Evolutionary conservation across 2,329 filamentous ascomycete genomes (phyloP).

Genomic region (Neofusicoccum sp.): DNA sequence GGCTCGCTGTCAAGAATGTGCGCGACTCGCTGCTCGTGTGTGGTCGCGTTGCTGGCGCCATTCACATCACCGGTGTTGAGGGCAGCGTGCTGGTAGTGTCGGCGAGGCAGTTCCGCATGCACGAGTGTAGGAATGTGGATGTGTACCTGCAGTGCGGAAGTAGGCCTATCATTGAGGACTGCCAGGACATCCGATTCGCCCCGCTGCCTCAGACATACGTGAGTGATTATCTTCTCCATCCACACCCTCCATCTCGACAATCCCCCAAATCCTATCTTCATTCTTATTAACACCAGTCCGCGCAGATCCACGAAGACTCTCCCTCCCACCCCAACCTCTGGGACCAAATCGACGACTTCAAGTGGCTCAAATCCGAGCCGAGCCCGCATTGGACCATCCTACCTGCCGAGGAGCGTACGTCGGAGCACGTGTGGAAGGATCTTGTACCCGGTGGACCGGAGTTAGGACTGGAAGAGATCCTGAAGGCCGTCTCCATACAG

Average conservation of each 20-base stretch:
- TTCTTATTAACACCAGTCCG: too few species aligned
- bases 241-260: background rate
- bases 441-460: conserved; percentile 64
- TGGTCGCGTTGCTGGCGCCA: conserved; percentile 74
- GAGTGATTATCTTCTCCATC: background rate
- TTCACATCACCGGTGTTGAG: conserved; percentile 74
- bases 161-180: conserved; percentile 92
- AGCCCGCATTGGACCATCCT: conserved; percentile 87
- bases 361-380: conserved; percentile 83
- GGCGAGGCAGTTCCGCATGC: conserved; percentile 81
- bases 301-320: conserved; percentile 18
- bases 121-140: conserved; percentile 76
- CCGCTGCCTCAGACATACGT: conserved; percentile 56
- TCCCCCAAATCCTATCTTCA: too few species aligned
- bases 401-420: conserved; percentile 57
- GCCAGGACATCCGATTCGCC: conserved; percentile 73
- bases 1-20: conserved; percentile 67
- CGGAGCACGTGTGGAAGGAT: conserved; percentile 66
- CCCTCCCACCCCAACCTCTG: conserved; percentile 61
- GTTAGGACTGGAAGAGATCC: conserved; percentile 63
- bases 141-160: conserved; percentile 81
- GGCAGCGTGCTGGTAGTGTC: conserved; percentile 75
- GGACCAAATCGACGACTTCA: conserved; percentile 94
- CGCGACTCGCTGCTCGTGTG: conserved; percentile 70
- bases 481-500: conserved; percentile 43